These are phyloP conservation scores for Fonsecaea nubica DNA, from an alignment of 2,329 filamentous ascomycete genomes.

Conservation along the genomic window DNA sequence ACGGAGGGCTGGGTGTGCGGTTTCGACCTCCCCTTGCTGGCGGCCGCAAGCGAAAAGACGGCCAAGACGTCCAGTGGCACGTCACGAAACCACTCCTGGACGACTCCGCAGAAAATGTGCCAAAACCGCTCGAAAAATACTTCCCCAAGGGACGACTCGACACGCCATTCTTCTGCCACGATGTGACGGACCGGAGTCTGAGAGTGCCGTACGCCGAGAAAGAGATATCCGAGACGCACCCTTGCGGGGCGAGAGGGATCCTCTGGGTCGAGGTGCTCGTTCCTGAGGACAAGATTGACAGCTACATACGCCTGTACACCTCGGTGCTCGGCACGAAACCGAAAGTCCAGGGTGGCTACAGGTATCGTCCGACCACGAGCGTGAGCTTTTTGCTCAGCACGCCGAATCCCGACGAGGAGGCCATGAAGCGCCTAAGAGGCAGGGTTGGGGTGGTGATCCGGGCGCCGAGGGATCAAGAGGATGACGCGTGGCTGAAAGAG, in stretches of 20 bases:
- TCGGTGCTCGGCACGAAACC: conserved; percentile 26
- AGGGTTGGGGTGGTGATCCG: conserved; percentile 32
- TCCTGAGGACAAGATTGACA: conserved; percentile 27
- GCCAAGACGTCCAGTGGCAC: conserved; percentile 36
- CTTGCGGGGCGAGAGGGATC: conserved; percentile 37
- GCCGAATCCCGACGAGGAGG: conserved; percentile 20
- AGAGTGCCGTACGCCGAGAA: conserved; percentile 39
- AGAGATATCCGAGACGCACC: conserved; percentile 32
- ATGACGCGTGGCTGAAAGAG: conserved; percentile 33
- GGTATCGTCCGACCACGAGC: conserved; percentile 21
- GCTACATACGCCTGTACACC: conserved; percentile 33
- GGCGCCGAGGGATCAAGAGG: conserved; percentile 26
- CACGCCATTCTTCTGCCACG: conserved; percentile 41
- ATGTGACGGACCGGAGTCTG: conserved; percentile 40
- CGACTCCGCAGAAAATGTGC: conserved; percentile 25
- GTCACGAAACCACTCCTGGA: conserved; percentile 35
- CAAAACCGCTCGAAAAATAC: conserved; percentile 21
- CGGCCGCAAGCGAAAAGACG: conserved; percentile 38
- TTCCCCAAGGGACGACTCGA: conserved; percentile 34
- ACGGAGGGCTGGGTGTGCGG: conserved; percentile 33
- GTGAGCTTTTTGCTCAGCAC: conserved; percentile 30
- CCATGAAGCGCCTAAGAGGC: conserved; percentile 22
- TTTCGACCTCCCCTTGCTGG: conserved; percentile 33
- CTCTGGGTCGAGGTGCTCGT: conserved; percentile 36
- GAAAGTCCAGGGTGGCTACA: conserved; percentile 20